Evolutionary conservation across 1,139 yeast genomes (phyloP), one percentile per base, ranked within the genome.

Genomic region (Martiniozyma asiatica): DNA sequence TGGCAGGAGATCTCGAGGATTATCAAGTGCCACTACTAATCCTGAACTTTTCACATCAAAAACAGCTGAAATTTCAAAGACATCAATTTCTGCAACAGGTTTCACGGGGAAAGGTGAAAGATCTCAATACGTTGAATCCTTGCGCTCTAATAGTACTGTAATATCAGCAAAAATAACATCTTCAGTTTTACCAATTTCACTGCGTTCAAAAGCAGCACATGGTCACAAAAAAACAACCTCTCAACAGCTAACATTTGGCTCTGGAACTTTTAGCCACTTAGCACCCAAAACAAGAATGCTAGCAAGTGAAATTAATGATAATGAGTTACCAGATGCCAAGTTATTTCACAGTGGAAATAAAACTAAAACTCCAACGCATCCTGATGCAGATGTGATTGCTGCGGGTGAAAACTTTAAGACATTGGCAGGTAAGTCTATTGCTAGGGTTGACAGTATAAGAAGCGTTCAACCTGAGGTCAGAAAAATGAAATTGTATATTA

Each of bases 271-370:
- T 5, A 38, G 43, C 20, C 70, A 73, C 37, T 85, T 76, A 39
- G 69, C 73, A 32, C 82, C 81, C n/a, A 64, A 85, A 34, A 81
- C 82, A 6, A 63, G 92, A 35, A 61, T 79, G 50, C 58, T 80
- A 36, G 89, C 89, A 1, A 72, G 79, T 10, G 93, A 80, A 51
- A 75, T 79, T 19, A 89, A 76, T 38, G 85, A 78, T 35, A 70
- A 63, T 23, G 80, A 72, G 36, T 32, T 48, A 20, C 55, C 55
- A 1, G 53, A 50, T 34, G 51, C 55, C 9, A 48, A 44, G n/a
- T 32, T 41, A 31, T 37, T 51, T 10, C 54, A 49, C 26, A 30
- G 41, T 2, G 36, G 36, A 6, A n/a, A n/a, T n/a, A 42, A 40
- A 24, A 46, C 51, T 3, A 49, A 43, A 32, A 33, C 41, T 11